These are phyloP conservation scores for Penicillium odoratum DNA, from an alignment of 495 filamentous ascomycete species.

Conservation along the genomic window DNA sequence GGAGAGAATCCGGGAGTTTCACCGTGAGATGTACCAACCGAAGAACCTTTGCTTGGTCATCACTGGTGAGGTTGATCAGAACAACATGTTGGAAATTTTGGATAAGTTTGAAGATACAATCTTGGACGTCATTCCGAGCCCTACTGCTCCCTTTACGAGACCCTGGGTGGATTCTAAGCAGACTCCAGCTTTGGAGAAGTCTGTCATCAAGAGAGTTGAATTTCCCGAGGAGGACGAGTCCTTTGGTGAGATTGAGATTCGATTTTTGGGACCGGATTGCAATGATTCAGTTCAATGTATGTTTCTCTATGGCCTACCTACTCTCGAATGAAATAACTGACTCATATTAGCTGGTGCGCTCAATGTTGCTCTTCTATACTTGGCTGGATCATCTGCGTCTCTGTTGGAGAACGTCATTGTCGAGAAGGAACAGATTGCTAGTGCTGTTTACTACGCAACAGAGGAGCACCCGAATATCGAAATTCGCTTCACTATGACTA, in stretches of 20 bases:
- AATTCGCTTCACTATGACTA: constrained; percentile 77
- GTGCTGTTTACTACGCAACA: constrained; percentile 71
- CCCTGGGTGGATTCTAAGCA: constrained; percentile 89
- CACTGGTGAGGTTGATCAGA: constrained; percentile 84
- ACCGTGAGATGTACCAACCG: constrained; percentile 97
- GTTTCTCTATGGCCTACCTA: constrained; percentile 16
- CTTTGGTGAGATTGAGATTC: constrained; percentile 78
- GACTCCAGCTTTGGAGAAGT: constrained; percentile 66
- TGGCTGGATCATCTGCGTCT: constrained; percentile 89
- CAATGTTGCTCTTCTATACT: constrained; percentile 74
- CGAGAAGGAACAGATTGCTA: constrained; percentile 89
- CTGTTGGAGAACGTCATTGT: constrained; percentile 89
- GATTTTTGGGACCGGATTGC: constrained; percentile 81
- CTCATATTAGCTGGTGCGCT: constrained; percentile 57
- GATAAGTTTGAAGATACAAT: constrained; percentile 89
- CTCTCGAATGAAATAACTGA: background rate
- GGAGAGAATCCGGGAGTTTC: constrained; percentile 87
- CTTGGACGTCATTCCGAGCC: constrained; percentile 71
- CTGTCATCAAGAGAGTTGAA: constrained; percentile 71
- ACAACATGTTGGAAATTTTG: constrained; percentile 73
- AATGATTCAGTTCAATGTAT: constrained; percentile 58
- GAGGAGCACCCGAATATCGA: constrained; percentile 78
- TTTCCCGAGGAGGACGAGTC: constrained; percentile 98
- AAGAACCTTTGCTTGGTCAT: constrained; percentile 91
- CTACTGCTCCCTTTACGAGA: constrained; percentile 73